phyloP scores from a whole-genome alignment of 2,329 filamentous ascomycete species.

The Trichoderma guizhouense region DNA sequence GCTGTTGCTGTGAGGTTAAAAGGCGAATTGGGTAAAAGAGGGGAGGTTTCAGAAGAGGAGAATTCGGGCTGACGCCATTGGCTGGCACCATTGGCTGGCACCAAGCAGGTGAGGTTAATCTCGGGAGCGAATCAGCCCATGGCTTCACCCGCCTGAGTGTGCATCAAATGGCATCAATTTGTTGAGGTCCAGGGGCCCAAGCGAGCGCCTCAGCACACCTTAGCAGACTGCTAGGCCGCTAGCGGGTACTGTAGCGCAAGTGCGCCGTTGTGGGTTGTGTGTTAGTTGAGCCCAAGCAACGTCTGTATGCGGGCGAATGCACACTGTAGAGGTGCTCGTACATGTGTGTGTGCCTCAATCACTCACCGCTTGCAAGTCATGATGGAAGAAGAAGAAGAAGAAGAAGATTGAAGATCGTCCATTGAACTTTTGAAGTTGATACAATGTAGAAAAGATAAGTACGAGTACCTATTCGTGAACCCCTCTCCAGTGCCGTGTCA shows the following conservation, averaged over 20 bases:
- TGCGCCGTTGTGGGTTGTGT: neutral
- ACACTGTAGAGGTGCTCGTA: neutral
- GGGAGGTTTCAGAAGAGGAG: constrained; percentile 8
- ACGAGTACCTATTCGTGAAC: neutral
- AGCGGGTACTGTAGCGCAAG: constrained; percentile 2
- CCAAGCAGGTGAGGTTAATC: constrained; percentile 5
- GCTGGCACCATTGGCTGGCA: constrained; percentile 7
- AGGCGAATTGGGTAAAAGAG: neutral
- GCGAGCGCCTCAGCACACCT: constrained; percentile 7
- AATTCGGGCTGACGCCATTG: neutral
- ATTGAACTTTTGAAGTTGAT: neutral
- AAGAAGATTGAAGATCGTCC: neutral
- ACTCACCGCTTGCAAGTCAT: neutral
- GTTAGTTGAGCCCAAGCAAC: neutral
- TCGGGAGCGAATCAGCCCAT: constrained; percentile 5
- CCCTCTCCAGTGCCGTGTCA: neutral
- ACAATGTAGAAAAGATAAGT: neutral
- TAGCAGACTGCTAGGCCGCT: neutral
- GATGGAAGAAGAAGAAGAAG: neutral
- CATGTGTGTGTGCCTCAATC: neutral
- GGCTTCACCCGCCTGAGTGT: neutral
- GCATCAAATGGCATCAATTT: neutral
- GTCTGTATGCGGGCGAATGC: neutral
- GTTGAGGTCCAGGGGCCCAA: constrained; percentile 12
- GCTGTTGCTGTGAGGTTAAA: neutral